Evolutionary conservation across 345 rosid species (phyloP), one percentile per base, ranked within the genome.

Genomic region (Mallotus nudiflorus): DNA sequence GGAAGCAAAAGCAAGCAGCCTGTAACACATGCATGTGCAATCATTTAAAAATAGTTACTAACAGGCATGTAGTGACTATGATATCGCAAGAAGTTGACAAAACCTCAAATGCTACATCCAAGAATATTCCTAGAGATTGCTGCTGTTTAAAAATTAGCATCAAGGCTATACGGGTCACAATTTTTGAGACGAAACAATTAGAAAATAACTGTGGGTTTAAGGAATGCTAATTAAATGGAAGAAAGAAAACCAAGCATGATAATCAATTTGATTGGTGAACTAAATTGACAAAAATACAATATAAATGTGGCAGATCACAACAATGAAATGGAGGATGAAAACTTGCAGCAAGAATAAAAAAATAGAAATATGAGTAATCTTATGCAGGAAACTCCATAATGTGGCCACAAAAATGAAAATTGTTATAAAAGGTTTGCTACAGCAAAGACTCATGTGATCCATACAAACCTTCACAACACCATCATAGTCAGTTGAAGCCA

Each of bases 401-500:
- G 10, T 16, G 1, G 33, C 52, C 75, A 53, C 28, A 29, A 10
- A 46, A 18, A 54, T 62, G 57, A 53, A 42, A 12, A 42, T 42
- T 9, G 9, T 42, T 12, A 42, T 33, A 33, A 39, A 75, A 73
- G 63, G 56, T 42, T 68, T 51, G 13, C 13, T 12, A n/a, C 20
- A 27, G 29, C 29, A 48, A 59, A 71, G 13, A 29, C 48, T 63
- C 50, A 31, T 25, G 60, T 55, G 67, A 62, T 80, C 69, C 48
- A 72, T 45, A 78, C 83, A 56, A 74, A 96, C 99, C 99, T 92
- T 96, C 50, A 96, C 95, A 39, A 83, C 74, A 68, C 99, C 99
- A 78, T 93, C 99, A 81, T 92, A 89, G 81, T 87, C 99, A 65
- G 97, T 84, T 80, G 99, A 91, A 75, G 97, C 95, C 71, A 96